Base-by-base conservation (phyloP, 441 rosid species). In the Biscutella auriculata region DNA sequence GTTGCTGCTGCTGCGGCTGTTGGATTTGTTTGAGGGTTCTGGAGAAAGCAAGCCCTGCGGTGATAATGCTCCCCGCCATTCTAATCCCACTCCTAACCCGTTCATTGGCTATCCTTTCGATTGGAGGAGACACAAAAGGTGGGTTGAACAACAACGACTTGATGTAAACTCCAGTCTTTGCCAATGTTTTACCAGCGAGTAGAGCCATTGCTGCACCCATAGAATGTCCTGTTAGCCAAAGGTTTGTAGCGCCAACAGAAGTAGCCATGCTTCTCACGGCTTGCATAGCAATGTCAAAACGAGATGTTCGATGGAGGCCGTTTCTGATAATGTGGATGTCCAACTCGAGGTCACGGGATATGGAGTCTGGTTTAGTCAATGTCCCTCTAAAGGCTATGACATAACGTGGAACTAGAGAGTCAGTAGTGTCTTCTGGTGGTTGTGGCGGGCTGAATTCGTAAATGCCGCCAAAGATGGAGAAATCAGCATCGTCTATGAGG, bases 201-300 rank as follows among this genome's bases (percentile, higher is more conserved):
- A 87, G 61, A 32, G 87, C 90, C 80, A 87, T 73, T 12, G 96
- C 89, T 29, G 99, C 82, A 28, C 97, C 99, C 5, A 94, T 69
- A 33, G 95, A 87, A 62, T 94, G 96, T n/a, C 99, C 99, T 0
- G 93, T 82, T 52, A 94, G 23, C 95, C 96, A 94, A 13, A 94
- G 80, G 6, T 77, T 81, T 1, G 89, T 80, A 25, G 74, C 80
- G 0, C 88, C 93, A 0, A 74, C 81, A n/a, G 80, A 45, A 45
- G 77, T 76, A 55, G 81, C 89, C 79, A 80, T 73, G 67, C 79
- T 85, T 45, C 53, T 70, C 10, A 82, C 85, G 1, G 89, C 94
- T 66, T 85, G 89, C 69, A 85, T 79, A 0, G 83, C 97, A 6
- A 80, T 81, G 76, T 87, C 83, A 4, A 81, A 84, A 7, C 95